A percentile compares a stretch with the other conserved stretches of the same genome.
Conservation (phyloP, 1,139 yeast genomes). For the Fermentozyma sake region DNA sequence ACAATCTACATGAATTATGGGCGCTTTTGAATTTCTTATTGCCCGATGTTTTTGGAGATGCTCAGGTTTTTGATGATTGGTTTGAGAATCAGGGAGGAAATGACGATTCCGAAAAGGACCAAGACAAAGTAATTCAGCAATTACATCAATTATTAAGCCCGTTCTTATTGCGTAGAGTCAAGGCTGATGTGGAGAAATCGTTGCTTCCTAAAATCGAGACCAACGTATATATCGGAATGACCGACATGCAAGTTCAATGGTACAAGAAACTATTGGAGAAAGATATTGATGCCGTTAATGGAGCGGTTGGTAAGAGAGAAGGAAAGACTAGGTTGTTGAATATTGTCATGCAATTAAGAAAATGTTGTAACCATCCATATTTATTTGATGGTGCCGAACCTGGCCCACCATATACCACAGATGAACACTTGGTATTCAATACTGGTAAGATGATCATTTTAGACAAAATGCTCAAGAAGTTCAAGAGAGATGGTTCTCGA, state of each 20-base stretch:
- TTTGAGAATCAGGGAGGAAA: conserved; percentile 43
- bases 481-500: conserved; percentile 76
- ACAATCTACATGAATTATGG: conserved; percentile 94
- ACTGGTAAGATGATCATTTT: conserved; percentile 87
- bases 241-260: conserved; percentile 92
- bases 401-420: conserved; percentile 97
- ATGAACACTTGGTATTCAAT: conserved; percentile 84
- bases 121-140: conserved; percentile 78
- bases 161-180: conserved; percentile 82
- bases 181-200: conserved; percentile 89
- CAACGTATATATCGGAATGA: conserved; percentile 89
- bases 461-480: conserved; percentile 73
- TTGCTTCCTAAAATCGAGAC: conserved; percentile 86
- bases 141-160: conserved; percentile 84
- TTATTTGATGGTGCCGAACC: conserved; percentile 98
- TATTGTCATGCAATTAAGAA: conserved; percentile 93
- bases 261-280: conserved; percentile 83
- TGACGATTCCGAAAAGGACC: conserved; percentile 43
- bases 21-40: conserved; percentile 82
- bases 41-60: conserved; percentile 92
- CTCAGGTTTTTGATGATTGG: conserved; percentile 90
- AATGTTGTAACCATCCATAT: conserved; percentile 97
- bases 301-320: conserved; percentile 82
- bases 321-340: conserved; percentile 86
- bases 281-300: conserved; percentile 95